Base-by-base conservation (phyloP, 169 alveolate genomes). In the Fabrea salina region DNA sequence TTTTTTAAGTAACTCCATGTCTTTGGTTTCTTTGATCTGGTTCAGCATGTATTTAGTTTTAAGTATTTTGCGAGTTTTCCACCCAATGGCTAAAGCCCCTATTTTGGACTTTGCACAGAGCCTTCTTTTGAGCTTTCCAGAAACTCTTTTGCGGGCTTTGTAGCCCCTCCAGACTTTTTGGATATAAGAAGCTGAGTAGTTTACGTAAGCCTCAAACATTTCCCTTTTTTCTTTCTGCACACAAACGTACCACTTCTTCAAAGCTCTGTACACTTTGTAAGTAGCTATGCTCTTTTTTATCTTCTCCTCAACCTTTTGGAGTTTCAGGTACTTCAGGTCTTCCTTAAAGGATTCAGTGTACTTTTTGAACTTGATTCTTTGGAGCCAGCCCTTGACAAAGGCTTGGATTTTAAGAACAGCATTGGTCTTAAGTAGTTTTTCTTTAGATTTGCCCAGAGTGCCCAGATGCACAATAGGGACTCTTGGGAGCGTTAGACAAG, bases 51-150 rank as follows among this genome's bases (percentile, higher is more conserved):
- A 8, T 27, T 37, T 27, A 16, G 49, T 32, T 3, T 30, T 61
- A 27, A 61, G 50, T 1, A 61, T 35, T 61, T 61, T 37, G 22
- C 74, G 11, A 51, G 74, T 61, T 61, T 61, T 61, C 74, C 74
- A 61, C 22, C 74, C 74, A 32, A 22, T 16, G 11, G 39, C 44
- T 16, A 61, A 16, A 3, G 22, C 13, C 39, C 39, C 39, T 37
- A 61, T 13, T 27, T 33, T 27, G 25, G 11, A 32, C 39, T 32
- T 61, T 1, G 32, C 0, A 8, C 1, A n/a, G 32, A 16, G 32
- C 13, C n/a, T 33, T 61, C 39, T 27, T 16, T 1, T 33, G 8
- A 61, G 43, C 16, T 7, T 35, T 16, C 19, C 22, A 11, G n/a
- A n/a, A 61, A 61, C 41, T 13, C 39, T n/a, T 61, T 27, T 37